phyloP scores from a whole-genome alignment of 2,329 filamentous ascomycete species.

The Lachnellula cervina region DNA sequence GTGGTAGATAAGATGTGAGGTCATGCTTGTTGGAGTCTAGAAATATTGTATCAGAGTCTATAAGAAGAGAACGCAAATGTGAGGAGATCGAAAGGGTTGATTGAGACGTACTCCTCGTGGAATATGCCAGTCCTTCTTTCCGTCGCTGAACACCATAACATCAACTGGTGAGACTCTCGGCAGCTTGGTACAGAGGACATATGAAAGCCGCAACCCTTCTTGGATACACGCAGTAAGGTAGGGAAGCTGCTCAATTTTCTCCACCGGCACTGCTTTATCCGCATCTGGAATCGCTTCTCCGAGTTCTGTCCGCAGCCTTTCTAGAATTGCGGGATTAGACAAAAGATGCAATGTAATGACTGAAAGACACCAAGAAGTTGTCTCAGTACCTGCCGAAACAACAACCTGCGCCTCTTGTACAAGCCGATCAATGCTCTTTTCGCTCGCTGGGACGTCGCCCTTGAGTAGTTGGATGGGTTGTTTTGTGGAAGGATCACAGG shows the following conservation, averaged over 20 bases:
- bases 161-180: slow-evolving; percentile 23
- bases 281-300: slow-evolving; percentile 11
- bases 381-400: slow-evolving; percentile 34
- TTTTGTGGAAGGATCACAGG: neutral
- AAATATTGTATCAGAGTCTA: neutral
- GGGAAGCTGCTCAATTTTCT: slow-evolving; percentile 24
- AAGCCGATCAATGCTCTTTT: slow-evolving; percentile 31
- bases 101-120: slow-evolving; percentile 16
- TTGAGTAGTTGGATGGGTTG: slow-evolving; percentile 14
- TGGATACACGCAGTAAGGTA: slow-evolving; percentile 30
- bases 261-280: neutral
- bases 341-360: slow-evolving; percentile 35
- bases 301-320: slow-evolving; percentile 33
- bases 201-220: slow-evolving; percentile 29
- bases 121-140: slow-evolving; percentile 9
- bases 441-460: slow-evolving; percentile 26
- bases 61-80: neutral
- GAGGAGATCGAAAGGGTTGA: neutral
- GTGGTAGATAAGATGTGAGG: slow-evolving; percentile 35
- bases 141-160: slow-evolving; percentile 12
- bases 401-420: slow-evolving; percentile 31
- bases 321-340: slow-evolving; percentile 26
- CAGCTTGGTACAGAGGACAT: slow-evolving; percentile 27
- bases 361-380: slow-evolving; percentile 31
- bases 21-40: slow-evolving; percentile 36